These are phyloP conservation scores for Sungouiozyma ichnusensis DNA, from an alignment of 805 yeast species.

Conservation along the genomic window DNA sequence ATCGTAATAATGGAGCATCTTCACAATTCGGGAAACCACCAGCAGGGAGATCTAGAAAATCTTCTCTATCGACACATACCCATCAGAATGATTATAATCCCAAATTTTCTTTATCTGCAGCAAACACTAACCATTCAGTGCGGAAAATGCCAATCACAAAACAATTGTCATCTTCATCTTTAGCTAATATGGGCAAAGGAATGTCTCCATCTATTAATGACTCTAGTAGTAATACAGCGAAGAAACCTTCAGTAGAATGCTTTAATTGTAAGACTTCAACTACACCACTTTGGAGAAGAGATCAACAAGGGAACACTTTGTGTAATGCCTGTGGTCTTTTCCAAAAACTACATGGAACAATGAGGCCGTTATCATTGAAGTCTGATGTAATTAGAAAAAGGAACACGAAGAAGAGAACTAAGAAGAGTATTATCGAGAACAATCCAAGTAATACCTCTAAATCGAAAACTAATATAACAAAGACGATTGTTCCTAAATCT, in stretches of 20 bases:
- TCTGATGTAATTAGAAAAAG: constrained; percentile 90
- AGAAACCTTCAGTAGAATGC: constrained; percentile 40
- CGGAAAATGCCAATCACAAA: constrained; percentile 11
- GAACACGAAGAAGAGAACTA: constrained; percentile 47
- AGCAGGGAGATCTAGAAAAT: constrained; percentile 2
- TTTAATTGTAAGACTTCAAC: constrained; percentile 86
- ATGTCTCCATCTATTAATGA: constrained; percentile 13
- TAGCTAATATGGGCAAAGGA: constrained; percentile 19
- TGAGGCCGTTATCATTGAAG: constrained; percentile 80
- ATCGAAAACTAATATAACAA: constrained; percentile 4
- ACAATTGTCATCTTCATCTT: constrained; percentile 22
- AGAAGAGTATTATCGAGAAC: constrained; percentile 12
- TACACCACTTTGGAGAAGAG: constrained; percentile 92
- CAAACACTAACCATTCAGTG: constrained; percentile 4
- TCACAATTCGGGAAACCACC: neutral
- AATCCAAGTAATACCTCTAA: constrained; percentile 1
- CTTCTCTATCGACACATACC: constrained; percentile 2
- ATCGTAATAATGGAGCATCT: neutral
- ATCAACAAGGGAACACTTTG: constrained; percentile 82
- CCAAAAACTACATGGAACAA: constrained; percentile 88
- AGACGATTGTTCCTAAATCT: constrained; percentile 7
- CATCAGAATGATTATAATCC: neutral
- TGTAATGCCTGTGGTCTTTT: constrained; percentile 97
- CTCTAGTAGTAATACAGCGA: constrained; percentile 4
- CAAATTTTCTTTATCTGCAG: neutral